Evolutionary conservation across 2,329 filamentous ascomycete species (phyloP), one percentile per base, ranked within the genome.

Genomic region (Ceratocystis eucalypticola): DNA sequence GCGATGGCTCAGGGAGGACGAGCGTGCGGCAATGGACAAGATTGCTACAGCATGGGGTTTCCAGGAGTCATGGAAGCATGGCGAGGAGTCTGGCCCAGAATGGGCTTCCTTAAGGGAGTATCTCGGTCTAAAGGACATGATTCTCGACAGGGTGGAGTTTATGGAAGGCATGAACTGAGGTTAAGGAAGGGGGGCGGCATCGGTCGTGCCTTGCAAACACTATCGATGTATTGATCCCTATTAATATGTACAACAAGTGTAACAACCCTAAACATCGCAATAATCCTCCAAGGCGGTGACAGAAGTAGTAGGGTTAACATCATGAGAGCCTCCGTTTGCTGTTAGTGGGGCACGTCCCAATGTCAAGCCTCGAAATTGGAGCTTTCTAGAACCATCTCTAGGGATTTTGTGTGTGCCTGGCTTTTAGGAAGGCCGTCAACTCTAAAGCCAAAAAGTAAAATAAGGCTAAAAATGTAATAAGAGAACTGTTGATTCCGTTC

Each of bases 31-130:
- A 0, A 79, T 96, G 70, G 94, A 99, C 77, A 86, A 84, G 72
- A 84, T 99, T 67, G 91, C 92, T 0, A 84, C 87, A 70, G 88
- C 90, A 0, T 99, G 94, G 90, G 94, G 94, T 0, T 99, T 96
- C 76, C 87, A 88, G 71, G 89, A 96, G 74, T 76, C 80, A 33
- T 86, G 84, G 78, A 85, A 87, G 73, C 83, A 89, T 73, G 94
- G 94, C 1, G 91, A 96, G 73, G 94, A 99, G 76, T 88, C 91
- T 70, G 93, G 94, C 0, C 82, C 85, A 65, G 93, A 96, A 69
- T 99, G 94, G 90, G 88, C 95, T 71, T 84, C 82, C 41, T 78
- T 99, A 69, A 84, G 87, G 70, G 89, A 96, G 76, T 94, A 91
- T 76, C 85, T 91, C 71, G 84, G 89, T 46, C 81, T 88, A 72